phyloP scores from a whole-genome alignment of 2,329 filamentous ascomycete genomes.

The Hymenoscyphus repandus region DNA sequence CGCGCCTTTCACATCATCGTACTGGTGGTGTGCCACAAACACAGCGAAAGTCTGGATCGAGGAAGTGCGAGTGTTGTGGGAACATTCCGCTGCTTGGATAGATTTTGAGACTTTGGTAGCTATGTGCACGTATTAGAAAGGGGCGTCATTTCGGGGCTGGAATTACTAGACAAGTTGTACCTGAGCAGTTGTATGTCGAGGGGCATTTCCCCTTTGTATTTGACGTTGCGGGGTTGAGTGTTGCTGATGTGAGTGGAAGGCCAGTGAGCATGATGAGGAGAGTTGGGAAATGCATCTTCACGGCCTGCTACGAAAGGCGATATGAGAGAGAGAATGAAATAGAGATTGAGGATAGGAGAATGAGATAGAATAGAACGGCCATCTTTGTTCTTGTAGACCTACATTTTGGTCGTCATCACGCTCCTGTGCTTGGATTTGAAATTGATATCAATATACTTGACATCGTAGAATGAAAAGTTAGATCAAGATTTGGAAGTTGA shows the following conservation, averaged over 20 bases:
- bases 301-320: too few species aligned
- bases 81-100: slow-evolving; percentile 36
- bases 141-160: too few species aligned
- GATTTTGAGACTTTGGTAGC: slow-evolving; percentile 32
- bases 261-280: too few species aligned
- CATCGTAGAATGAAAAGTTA: too few species aligned
- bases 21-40: slow-evolving; percentile 39
- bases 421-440: too few species aligned
- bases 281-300: too few species aligned
- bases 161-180: slow-evolving; percentile 11
- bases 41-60: slow-evolving; percentile 34
- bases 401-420: too few species aligned
- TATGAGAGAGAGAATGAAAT: too few species aligned
- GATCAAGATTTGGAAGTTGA: too few species aligned
- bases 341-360: too few species aligned
- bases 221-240: slow-evolving; percentile 32
- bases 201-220: slow-evolving; percentile 35
- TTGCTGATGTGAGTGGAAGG: slow-evolving; percentile 11
- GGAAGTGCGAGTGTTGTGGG: slow-evolving; percentile 34
- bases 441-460: too few species aligned
- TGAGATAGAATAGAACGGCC: too few species aligned
- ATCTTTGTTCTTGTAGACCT: neutral
- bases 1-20: slow-evolving; percentile 38
- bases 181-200: slow-evolving; percentile 25
- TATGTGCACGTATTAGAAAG: slow-evolving; percentile 9